Evolutionary conservation across 805 yeast species (phyloP).

Genomic region (Wickerhamomyces pijperi): DNA sequence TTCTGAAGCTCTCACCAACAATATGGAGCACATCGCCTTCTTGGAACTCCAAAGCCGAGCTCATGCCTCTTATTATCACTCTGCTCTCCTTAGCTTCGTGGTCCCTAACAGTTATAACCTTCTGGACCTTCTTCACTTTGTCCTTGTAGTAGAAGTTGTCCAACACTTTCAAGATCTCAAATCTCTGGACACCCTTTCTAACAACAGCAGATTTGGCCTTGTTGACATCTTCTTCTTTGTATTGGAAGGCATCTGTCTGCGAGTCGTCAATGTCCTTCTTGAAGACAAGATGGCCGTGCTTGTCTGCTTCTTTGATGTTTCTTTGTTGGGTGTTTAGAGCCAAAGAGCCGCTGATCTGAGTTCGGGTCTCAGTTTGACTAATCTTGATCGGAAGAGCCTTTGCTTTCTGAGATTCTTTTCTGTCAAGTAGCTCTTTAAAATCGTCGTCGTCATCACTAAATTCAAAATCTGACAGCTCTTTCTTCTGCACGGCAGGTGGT

Average conservation of each 20-base stretch:
- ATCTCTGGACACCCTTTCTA: conserved; percentile 37
- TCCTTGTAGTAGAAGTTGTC: conserved; percentile 22
- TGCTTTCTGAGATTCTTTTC: too few relatives aligned
- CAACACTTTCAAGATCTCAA: conserved; percentile 28
- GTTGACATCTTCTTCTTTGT: conserved; percentile 5
- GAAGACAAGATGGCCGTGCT: conserved; percentile 13
- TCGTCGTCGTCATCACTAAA: conserved; percentile 14
- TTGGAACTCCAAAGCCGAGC: conserved; percentile 38
- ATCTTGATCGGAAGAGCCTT: too few relatives aligned
- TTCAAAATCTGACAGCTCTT: conserved; percentile 2
- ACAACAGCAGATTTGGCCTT: conserved; percentile 32
- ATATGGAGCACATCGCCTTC: conserved; percentile 52
- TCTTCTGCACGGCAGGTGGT: conserved; percentile 3
- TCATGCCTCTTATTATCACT: conserved; percentile 50
- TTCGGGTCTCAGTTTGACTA: not conserved
- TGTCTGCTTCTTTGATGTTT: conserved; percentile 10
- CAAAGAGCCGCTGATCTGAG: too few relatives aligned
- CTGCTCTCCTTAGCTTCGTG: conserved; percentile 22
- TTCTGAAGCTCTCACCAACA: conserved; percentile 27
- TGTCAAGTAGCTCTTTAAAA: conserved; percentile 8
- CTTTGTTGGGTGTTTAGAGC: conserved; percentile 16
- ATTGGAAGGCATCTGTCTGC: conserved; percentile 4
- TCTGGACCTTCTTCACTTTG: conserved; percentile 28
- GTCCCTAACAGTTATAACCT: conserved; percentile 41
- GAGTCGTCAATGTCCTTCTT: conserved; percentile 16